Evolutionary conservation across 371 early-diverging fungal genomes (phyloP).

Genomic region (Encephalitozoon intestinalis): DNA sequence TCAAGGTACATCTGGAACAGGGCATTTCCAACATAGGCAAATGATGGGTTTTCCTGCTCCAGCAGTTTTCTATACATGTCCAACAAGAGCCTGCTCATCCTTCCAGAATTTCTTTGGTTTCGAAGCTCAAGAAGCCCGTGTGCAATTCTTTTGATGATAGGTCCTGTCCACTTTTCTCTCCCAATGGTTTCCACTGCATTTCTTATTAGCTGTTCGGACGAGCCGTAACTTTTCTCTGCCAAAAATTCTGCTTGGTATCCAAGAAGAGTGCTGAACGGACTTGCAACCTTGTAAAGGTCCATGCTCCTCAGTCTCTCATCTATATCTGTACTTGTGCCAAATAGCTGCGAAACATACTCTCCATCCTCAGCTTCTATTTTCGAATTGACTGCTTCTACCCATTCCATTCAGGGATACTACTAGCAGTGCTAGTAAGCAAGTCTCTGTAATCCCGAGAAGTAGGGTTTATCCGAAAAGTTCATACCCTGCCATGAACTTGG

Average conservation of each 20-base stretch:
- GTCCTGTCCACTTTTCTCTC: neutral
- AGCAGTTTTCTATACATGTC: neutral
- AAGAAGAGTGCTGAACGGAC: neutral
- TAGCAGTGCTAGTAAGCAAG: neutral
- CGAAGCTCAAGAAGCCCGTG: neutral
- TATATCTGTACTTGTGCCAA: neutral
- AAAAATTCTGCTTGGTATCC: neutral
- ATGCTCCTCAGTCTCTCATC: too few relatives aligned
- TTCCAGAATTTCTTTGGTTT: neutral
- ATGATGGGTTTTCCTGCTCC: neutral
- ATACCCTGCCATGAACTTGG: neutral
- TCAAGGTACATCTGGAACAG: conserved; percentile 3
- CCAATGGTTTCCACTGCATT: neutral
- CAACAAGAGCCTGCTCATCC: neutral
- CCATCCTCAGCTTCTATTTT: neutral
- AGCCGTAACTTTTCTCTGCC: neutral
- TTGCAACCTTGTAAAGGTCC: neutral
- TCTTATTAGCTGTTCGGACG: neutral
- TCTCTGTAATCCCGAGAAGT: neutral
- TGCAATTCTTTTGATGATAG: neutral
- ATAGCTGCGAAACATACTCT: neutral
- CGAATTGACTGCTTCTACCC: neutral
- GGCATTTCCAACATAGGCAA: neutral
- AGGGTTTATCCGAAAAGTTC: neutral
- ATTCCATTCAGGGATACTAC: neutral